Evolutionary conservation across 129 eudicot species (phyloP).

Genomic region (Ambrosia trifida): DNA sequence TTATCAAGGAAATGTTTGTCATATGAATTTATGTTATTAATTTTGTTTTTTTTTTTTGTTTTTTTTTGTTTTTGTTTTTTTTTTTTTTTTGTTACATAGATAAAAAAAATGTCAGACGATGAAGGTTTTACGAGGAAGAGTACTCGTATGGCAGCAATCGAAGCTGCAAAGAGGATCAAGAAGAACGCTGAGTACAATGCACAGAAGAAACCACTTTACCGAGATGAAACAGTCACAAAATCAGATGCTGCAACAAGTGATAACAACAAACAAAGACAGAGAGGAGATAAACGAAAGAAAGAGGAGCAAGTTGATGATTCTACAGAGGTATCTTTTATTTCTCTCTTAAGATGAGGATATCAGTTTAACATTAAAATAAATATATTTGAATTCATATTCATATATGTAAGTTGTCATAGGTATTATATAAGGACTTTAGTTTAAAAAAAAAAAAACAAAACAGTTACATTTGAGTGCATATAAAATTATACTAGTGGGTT

Average conservation of each 20-base stretch:
- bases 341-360: neutral
- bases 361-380: neutral
- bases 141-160: constrained; percentile 28
- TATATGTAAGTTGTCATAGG: neutral
- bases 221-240: neutral
- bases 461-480: too few relatives aligned
- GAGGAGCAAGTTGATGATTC: neutral
- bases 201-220: neutral
- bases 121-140: constrained; percentile 29
- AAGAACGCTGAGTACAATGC: constrained; percentile 1
- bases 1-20: neutral
- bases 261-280: neutral
- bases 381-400: neutral
- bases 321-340: neutral
- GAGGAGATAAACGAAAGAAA: neutral
- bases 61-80: neutral
- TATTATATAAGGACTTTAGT: too few relatives aligned
- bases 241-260: neutral
- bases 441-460: too few relatives aligned
- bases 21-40: neutral
- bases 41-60: neutral
- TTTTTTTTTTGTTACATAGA: neutral
- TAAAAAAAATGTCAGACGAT: constrained; percentile 21
- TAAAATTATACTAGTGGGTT: too few relatives aligned
- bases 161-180: constrained; percentile 30